Evolutionary conservation across 257 asterid species (phyloP), one percentile per base, ranked within the genome.

Genomic region (Solanum sitiens): DNA sequence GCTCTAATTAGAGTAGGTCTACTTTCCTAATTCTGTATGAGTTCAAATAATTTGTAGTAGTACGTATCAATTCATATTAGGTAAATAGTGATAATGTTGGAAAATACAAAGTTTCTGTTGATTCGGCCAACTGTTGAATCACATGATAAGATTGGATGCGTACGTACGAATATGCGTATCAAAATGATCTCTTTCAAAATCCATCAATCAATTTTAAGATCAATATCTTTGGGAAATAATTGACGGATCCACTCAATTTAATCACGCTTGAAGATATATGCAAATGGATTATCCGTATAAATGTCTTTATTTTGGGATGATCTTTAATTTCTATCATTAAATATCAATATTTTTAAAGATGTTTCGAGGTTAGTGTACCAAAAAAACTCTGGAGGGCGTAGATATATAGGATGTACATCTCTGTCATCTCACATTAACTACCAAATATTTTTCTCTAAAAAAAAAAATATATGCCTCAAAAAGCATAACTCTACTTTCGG

Each of bases 261-360:
- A 53, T 4, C 63, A 53, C n/a, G 23, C 63, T 53, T 2, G 63
- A 53, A 1, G 4, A 53, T 53, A 6, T 16, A 53, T 53, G 23
- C 9, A 53, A 50, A 53, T 53, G 61, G 61, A 2, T 16, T 16
- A 0, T 6, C 16, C 3, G 1, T 16, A 53, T 53, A 53, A 53
- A 53, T 6, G 0, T 53, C 3, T 53, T 0, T 0, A 0, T 53
- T 53, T 53, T 0, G 10, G 4, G 1, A 4, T 53, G 10, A 53
- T 53, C 23, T 53, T 2, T 2, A 53, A 16, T 6, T 53, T 21
- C 0, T 16, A 0, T 53, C 0, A 21, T 53, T 53, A 53, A 53
- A 16, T 53, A 53, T 16, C 0, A 16, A 9, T 16, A 0, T 53
- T 53, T 53, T 0, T 4, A 44, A 53, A 53, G 63, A 3, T 0